These are phyloP conservation scores for Borealophlyctis nickersoniae DNA, from an alignment of 192 early-diverging fungal species.

Conservation along the genomic window DNA sequence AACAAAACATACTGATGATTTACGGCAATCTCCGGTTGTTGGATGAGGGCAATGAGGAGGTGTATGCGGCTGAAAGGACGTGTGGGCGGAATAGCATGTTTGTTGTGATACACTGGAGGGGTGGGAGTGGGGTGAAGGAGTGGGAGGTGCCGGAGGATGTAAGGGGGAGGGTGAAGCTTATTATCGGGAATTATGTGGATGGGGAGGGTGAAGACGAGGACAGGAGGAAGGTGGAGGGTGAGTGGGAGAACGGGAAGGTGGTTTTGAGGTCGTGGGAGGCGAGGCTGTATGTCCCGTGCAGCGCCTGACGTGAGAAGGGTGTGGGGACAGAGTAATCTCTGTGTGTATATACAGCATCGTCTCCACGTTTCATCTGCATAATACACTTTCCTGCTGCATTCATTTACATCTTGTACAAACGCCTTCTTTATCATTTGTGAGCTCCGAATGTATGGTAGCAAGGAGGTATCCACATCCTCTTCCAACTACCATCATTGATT, in stretches of 20 bases:
- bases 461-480: too few species aligned
- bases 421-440: too few species aligned
- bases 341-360: too few species aligned
- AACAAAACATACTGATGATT: neutral
- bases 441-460: too few species aligned
- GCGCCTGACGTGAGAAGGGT: too few species aligned
- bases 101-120: neutral
- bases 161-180: neutral
- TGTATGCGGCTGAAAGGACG: neutral
- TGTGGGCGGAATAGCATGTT: too few species aligned
- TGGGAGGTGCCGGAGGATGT: neutral
- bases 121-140: neutral
- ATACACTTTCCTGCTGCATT: too few species aligned
- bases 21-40: neutral
- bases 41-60: neutral
- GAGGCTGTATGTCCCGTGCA: neutral
- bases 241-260: neutral
- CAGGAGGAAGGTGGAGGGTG: neutral
- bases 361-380: too few species aligned
- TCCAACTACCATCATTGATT: too few species aligned
- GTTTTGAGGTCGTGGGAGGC: neutral
- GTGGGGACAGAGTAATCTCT: too few species aligned
- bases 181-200: neutral
- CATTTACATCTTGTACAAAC: too few species aligned
- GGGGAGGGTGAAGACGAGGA: neutral